These are phyloP conservation scores for Alectoria sarmentosa DNA, from an alignment of 495 filamentous ascomycete species.

Conservation along the genomic window DNA sequence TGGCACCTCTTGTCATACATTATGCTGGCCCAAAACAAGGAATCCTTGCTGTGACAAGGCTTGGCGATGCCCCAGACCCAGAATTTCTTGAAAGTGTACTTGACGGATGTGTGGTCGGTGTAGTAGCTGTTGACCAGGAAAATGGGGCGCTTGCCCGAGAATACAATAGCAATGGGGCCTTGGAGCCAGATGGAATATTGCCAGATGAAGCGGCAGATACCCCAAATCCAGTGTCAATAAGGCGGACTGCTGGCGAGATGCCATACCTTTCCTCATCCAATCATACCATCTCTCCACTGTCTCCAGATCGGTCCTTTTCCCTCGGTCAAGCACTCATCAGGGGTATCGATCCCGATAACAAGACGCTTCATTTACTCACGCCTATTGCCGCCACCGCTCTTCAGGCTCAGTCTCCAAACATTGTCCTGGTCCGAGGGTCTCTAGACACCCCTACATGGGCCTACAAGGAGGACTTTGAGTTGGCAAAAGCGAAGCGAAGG, in stretches of 20 bases:
- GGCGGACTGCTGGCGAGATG: slow-evolving; percentile 32
- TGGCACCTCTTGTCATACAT: slow-evolving; percentile 47
- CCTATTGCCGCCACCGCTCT: slow-evolving; percentile 38
- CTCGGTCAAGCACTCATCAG: slow-evolving; percentile 49
- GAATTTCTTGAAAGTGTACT: slow-evolving; percentile 38
- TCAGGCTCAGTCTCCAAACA: slow-evolving; percentile 31
- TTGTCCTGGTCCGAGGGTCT: slow-evolving; percentile 48
- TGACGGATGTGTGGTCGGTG: slow-evolving; percentile 51
- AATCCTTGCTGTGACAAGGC: slow-evolving; percentile 45
- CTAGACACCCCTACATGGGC: slow-evolving; percentile 49
- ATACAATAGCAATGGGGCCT: not conserved
- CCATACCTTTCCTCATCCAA: slow-evolving; percentile 39
- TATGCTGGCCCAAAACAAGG: slow-evolving; percentile 47
- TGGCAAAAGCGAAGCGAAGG: slow-evolving; percentile 14
- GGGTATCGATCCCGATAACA: slow-evolving; percentile 35
- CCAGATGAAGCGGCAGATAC: not conserved
- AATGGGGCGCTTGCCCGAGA: not conserved
- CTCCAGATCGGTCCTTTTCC: slow-evolving; percentile 39
- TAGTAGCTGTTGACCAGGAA: slow-evolving; percentile 38
- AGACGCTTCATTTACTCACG: slow-evolving; percentile 41
- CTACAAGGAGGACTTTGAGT: slow-evolving; percentile 27
- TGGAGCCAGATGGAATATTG: not conserved
- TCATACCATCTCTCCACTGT: slow-evolving; percentile 36
- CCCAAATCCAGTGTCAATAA: slow-evolving; percentile 19
- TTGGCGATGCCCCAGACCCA: slow-evolving; percentile 43